Percentiles rank a stretch among this genome's conserved stretches.
These are phyloP conservation scores for Myriosclerotinia duriaeana DNA, from an alignment of 2,329 filamentous ascomycete species.

Conservation along the genomic window DNA sequence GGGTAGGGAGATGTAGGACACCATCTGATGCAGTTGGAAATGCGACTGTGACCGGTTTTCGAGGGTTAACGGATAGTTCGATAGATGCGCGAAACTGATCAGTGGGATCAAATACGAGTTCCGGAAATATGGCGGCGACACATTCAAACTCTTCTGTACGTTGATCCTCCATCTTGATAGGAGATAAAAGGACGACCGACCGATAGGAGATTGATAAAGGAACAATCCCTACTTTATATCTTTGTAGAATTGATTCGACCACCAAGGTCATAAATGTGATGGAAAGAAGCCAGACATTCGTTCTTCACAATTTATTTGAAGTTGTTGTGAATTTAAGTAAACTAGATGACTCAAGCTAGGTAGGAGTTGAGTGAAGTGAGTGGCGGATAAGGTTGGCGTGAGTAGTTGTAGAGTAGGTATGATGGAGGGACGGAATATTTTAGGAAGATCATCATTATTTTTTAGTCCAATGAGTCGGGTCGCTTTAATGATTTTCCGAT, in stretches of 20 bases:
- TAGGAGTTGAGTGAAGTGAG: no score
- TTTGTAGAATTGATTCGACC: neutral
- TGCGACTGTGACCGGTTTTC: constrained; percentile 54
- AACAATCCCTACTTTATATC: constrained; percentile 30
- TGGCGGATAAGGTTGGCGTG: no score
- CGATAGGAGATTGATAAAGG: neutral
- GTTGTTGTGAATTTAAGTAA: no score
- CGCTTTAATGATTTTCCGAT: constrained; percentile 13
- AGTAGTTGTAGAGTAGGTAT: neutral
- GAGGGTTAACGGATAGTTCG: constrained; percentile 57
- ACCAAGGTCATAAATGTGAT: constrained; percentile 23
- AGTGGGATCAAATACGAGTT: constrained; percentile 51
- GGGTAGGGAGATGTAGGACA: constrained; percentile 35
- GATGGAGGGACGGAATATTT: neutral
- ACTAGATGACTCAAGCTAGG: neutral
- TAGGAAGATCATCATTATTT: constrained; percentile 22
- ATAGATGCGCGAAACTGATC: constrained; percentile 50
- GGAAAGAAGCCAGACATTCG: neutral
- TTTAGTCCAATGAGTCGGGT: neutral
- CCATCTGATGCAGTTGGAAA: constrained; percentile 52
- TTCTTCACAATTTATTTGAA: neutral
- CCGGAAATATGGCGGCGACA: constrained; percentile 65
- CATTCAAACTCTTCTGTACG: constrained; percentile 60
- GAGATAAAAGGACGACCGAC: constrained; percentile 29
- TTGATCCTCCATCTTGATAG: constrained; percentile 60